phyloP scores from a whole-genome alignment of 176 grass and related monocot genomes.

The Eleusine indica region DNA sequence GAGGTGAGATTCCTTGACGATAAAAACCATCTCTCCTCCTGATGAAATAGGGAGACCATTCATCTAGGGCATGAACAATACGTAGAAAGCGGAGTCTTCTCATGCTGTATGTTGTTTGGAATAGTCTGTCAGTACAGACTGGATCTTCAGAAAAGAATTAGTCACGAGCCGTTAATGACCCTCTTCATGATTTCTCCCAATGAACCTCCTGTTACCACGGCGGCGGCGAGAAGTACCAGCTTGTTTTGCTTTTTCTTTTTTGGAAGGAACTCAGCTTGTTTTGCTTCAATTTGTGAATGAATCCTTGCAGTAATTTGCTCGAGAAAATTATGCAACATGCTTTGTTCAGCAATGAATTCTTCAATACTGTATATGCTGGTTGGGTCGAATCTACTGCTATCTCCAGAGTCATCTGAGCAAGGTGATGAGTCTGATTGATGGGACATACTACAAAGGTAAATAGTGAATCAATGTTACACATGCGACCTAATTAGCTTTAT shows the following conservation, averaged over 20 bases:
- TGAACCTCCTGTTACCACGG: slow-evolving; percentile 21
- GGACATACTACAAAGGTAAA: slow-evolving; percentile 37
- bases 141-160: slow-evolving; percentile 46
- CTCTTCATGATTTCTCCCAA: slow-evolving; percentile 43
- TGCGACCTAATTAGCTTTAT: neutral
- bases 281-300: slow-evolving; percentile 38
- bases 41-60: slow-evolving; percentile 52
- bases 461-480: neutral
- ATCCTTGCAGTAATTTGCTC: slow-evolving; percentile 36
- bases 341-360: slow-evolving; percentile 31
- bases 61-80: slow-evolving; percentile 31
- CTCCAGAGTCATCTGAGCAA: slow-evolving; percentile 34
- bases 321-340: slow-evolving; percentile 43
- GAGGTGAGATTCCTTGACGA: slow-evolving; percentile 41
- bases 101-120: slow-evolving; percentile 38
- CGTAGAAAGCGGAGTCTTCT: slow-evolving; percentile 41
- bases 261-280: neutral
- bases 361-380: slow-evolving; percentile 39
- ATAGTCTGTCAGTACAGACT: slow-evolving; percentile 13
- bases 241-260: no score
- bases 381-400: slow-evolving; percentile 18
- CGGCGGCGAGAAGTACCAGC: slow-evolving; percentile 2
- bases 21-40: slow-evolving; percentile 27
- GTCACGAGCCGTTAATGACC: slow-evolving; percentile 33
- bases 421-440: slow-evolving; percentile 31